Percentiles rank a stretch among this genome's conserved stretches.
Conservation (phyloP, 2,329 filamentous ascomycete genomes). For the Sporothrix pallida region DNA sequence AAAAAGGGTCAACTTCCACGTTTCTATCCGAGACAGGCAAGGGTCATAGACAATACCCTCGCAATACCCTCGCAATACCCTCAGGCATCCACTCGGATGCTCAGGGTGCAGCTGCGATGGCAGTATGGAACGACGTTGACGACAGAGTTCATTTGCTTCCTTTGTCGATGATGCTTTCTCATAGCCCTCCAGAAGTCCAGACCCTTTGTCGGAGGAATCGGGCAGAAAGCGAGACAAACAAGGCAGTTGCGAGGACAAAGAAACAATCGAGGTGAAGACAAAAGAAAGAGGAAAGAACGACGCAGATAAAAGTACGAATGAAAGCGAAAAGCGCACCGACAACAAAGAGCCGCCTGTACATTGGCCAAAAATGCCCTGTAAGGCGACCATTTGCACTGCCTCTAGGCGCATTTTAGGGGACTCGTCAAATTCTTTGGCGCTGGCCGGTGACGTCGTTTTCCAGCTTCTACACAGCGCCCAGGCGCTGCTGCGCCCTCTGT, state of each 20-base stretch:
- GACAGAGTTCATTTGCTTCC: background rate
- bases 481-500: conserved; percentile 18
- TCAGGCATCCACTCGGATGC: background rate
- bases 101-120: background rate
- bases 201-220: conserved; percentile 1
- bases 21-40: conserved; percentile 27
- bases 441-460: conserved; percentile 14
- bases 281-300: background rate
- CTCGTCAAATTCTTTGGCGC: background rate
- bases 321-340: background rate
- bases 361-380: background rate
- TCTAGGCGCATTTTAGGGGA: background rate
- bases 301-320: background rate
- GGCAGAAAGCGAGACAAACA: conserved; percentile 12
- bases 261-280: background rate
- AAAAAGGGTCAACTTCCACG: conserved; percentile 24
- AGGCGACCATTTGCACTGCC: background rate
- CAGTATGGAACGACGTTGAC: background rate
- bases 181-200: background rate
- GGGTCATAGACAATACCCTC: conserved; percentile 6
- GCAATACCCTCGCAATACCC: background rate
- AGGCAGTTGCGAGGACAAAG: background rate
- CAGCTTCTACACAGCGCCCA: conserved; percentile 12
- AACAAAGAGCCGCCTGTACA: background rate
- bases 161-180: conserved; percentile 20